These are phyloP conservation scores for Candida stauntonica DNA, from an alignment of 805 yeast species.

Conservation along the genomic window DNA sequence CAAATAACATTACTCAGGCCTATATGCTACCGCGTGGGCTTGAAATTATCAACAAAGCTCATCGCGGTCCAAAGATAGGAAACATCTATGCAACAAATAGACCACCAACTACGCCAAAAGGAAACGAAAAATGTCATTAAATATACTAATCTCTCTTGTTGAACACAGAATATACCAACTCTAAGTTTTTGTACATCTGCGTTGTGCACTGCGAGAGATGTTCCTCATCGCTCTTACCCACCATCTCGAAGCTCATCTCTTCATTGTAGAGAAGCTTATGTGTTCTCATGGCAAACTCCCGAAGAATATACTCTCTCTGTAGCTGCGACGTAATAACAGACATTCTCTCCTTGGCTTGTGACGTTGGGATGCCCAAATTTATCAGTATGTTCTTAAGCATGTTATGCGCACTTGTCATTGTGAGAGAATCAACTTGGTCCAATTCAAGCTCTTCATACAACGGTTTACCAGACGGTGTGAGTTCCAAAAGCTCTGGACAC, in stretches of 20 bases:
- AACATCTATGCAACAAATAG: too few species aligned
- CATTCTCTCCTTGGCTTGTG: slow-evolving; percentile 25
- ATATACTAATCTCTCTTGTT: slow-evolving; percentile 2
- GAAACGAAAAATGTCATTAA: neutral
- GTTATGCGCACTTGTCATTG: slow-evolving; percentile 31
- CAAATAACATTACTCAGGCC: too few species aligned
- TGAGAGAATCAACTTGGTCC: slow-evolving; percentile 27
- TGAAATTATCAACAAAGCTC: too few species aligned
- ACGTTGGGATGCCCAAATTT: slow-evolving; percentile 30
- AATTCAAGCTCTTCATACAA: slow-evolving; percentile 24
- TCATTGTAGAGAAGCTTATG: slow-evolving; percentile 30
- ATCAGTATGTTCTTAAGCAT: slow-evolving; percentile 31
- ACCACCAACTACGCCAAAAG: neutral
- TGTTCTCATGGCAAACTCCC: slow-evolving; percentile 30
- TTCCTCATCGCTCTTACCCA: slow-evolving; percentile 20
- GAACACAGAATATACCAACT: slow-evolving; percentile 13
- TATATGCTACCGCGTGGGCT: too few species aligned
- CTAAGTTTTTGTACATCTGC: slow-evolving; percentile 28
- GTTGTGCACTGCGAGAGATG: slow-evolving; percentile 28
- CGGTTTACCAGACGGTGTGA: slow-evolving; percentile 11
- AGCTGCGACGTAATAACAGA: slow-evolving; percentile 26
- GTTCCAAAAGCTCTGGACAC: slow-evolving; percentile 26
- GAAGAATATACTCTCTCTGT: slow-evolving; percentile 27
- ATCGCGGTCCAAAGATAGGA: neutral
- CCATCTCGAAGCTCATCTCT: slow-evolving; percentile 23